phyloP scores from a whole-genome alignment of 2,329 filamentous ascomycete species.

The Trichocomaceae sp. region DNA sequence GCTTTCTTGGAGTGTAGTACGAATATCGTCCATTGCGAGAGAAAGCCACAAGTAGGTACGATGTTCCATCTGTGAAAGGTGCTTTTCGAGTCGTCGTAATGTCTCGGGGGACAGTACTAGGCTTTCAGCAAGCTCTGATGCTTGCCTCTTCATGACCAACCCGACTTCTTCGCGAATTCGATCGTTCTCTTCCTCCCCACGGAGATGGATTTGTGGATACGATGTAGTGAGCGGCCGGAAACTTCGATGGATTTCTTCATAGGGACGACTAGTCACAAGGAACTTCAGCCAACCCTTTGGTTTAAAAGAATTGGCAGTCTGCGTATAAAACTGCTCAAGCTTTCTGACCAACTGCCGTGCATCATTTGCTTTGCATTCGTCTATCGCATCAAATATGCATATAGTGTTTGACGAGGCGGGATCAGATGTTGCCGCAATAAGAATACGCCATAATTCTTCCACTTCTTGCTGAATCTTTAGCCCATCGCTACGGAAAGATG shows the following conservation, averaged over 20 bases:
- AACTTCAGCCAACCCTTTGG: constrained; percentile 27
- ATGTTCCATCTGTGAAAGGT: constrained; percentile 25
- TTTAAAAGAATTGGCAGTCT: neutral
- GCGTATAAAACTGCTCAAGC: constrained; percentile 22
- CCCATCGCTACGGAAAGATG: neutral
- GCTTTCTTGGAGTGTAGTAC: constrained; percentile 9
- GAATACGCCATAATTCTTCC: constrained; percentile 27
- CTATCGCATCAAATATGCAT: constrained; percentile 38
- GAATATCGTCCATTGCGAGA: constrained; percentile 15
- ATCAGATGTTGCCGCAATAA: constrained; percentile 17
- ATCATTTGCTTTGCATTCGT: constrained; percentile 31
- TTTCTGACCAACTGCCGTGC: constrained; percentile 18
- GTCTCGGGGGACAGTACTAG: constrained; percentile 15
- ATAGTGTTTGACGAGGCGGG: constrained; percentile 21
- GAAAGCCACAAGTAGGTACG: constrained; percentile 38
- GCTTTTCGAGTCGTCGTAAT: constrained; percentile 16
- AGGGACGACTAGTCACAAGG: constrained; percentile 25
- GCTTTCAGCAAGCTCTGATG: constrained; percentile 16
- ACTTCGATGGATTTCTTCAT: constrained; percentile 15
- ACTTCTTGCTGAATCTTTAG: constrained; percentile 13
- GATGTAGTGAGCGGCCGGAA: constrained; percentile 13
- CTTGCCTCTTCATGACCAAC: constrained; percentile 18
- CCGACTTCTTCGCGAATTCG: constrained; percentile 21
- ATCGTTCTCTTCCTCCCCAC: constrained; percentile 17
- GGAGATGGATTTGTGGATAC: constrained; percentile 17